Evolutionary conservation across 768 basidiomycete genomes (phyloP), one percentile per base, ranked within the genome.

Genomic region (Leccinum ochraceum): DNA sequence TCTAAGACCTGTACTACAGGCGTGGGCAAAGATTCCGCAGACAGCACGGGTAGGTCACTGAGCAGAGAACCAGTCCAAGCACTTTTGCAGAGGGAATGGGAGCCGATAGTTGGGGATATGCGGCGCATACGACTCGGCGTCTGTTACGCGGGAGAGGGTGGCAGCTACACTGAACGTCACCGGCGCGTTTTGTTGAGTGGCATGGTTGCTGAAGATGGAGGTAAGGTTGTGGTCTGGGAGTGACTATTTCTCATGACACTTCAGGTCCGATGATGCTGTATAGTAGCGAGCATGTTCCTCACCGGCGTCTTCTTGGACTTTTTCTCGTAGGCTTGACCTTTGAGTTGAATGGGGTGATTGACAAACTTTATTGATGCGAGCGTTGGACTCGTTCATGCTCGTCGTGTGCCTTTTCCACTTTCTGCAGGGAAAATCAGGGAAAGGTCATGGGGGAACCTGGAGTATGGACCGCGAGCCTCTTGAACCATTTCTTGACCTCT

Each of bases 241-340:
- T 72, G 53, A 92, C 90, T 87, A 84, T 80, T 90, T 92, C 66
- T 89, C 86, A 86, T 4, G 88, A 87, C 58, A 92, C 86, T 68
- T 91, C 90, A 9, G 89, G 88, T 1, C 89, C 89, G 16, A 92
- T 71, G 22, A 81, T 77, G 66, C 83, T 88, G 60, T 24, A 24
- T 24, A 92, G 85, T 92, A 93, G 17, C 87, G 84, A 54, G 85
- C 82, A 69, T 92, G 91, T 66, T 92, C 91, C 30, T 91, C 90
- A 8, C 77, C 76, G 6, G 81, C 85, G 65, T 92, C 89, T 86
- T 89, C 80, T 90, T 91, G 30, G 86, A 81, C 69, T 90, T 92
- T 79, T 89, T 90, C 78, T 93, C 90, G 55, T 89, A 92, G 13
- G 71, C 63, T 68, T 85, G 86, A 60, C 90, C 91, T 90, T 64